These are phyloP conservation scores for Rosa persica DNA, from an alignment of 306 rosid species.

Conservation along the genomic window DNA sequence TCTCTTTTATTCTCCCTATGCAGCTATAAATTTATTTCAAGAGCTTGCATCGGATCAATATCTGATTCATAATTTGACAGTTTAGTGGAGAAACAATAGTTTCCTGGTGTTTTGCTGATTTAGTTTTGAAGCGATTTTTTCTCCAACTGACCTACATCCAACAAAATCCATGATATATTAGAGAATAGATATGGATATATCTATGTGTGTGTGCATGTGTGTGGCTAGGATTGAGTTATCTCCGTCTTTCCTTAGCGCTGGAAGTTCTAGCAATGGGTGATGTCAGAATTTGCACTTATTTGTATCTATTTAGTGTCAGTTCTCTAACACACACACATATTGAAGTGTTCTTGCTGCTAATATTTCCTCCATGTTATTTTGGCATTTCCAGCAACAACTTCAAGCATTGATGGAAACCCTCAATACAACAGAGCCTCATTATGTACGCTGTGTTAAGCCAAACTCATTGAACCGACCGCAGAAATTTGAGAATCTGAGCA, in stretches of 20 bases:
- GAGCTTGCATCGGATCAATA: background rate
- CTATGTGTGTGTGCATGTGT: no score
- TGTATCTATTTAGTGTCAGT: no score
- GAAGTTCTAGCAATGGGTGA: no score
- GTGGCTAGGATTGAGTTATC: no score
- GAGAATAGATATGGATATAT: no score
- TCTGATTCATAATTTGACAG: background rate
- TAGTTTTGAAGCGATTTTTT: no score
- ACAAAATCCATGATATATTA: no score
- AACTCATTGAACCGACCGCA: constrained; percentile 88
- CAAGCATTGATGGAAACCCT: constrained; percentile 97
- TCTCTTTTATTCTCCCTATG: background rate
- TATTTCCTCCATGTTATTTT: background rate
- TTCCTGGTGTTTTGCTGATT: no score
- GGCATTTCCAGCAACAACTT: constrained; percentile 82
- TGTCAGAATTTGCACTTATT: no score
- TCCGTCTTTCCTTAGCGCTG: no score
- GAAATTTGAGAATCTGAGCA: constrained; percentile 79
- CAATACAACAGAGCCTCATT: constrained; percentile 87
- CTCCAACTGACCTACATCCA: no score
- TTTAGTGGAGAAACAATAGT: background rate
- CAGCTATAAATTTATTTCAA: background rate
- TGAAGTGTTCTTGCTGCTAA: background rate
- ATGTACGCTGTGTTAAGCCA: constrained; percentile 95
- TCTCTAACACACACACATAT: no score